These are phyloP conservation scores for Fusarium tjaetaba DNA, from an alignment of 2,329 filamentous ascomycete genomes.

Conservation along the genomic window DNA sequence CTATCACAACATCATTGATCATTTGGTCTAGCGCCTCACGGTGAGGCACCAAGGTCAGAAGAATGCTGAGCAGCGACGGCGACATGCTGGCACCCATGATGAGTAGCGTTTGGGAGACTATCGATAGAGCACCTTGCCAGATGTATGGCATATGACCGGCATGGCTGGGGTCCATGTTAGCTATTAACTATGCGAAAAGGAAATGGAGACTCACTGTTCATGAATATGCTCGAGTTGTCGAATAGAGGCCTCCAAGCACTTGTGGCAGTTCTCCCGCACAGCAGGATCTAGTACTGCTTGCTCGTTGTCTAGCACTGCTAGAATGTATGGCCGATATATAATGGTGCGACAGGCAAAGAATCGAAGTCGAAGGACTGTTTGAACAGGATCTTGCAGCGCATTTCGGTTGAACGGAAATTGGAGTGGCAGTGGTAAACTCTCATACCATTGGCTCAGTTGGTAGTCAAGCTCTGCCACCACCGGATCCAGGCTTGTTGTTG, in stretches of 20 bases:
- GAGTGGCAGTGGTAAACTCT: constrained; percentile 76
- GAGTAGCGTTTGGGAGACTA: constrained; percentile 82
- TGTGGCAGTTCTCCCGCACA: constrained; percentile 81
- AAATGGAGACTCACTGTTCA: constrained; percentile 69
- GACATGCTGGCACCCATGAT: constrained; percentile 89
- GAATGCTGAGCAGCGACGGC: constrained; percentile 72
- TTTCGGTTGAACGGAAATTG: constrained; percentile 79
- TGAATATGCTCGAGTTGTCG: constrained; percentile 82
- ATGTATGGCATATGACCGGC: constrained; percentile 86
- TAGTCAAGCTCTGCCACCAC: constrained; percentile 84
- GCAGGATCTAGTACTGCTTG: constrained; percentile 75
- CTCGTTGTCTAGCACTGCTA: constrained; percentile 82
- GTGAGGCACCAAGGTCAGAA: constrained; percentile 66
- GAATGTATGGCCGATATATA: constrained; percentile 85
- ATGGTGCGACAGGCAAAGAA: constrained; percentile 90
- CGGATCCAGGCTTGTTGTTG: constrained; percentile 78
- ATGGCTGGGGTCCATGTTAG: constrained; percentile 61
- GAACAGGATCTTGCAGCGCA: constrained; percentile 76
- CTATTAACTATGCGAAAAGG: background rate
- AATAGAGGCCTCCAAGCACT: constrained; percentile 82
- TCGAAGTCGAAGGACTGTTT: constrained; percentile 80
- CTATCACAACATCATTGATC: constrained; percentile 79
- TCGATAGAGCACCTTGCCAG: constrained; percentile 85
- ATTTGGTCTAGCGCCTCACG: constrained; percentile 76
- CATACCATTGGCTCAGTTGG: constrained; percentile 87